These are phyloP conservation scores for Corynascus novoguineensis DNA, from an alignment of 495 filamentous ascomycete species.

Conservation along the genomic window DNA sequence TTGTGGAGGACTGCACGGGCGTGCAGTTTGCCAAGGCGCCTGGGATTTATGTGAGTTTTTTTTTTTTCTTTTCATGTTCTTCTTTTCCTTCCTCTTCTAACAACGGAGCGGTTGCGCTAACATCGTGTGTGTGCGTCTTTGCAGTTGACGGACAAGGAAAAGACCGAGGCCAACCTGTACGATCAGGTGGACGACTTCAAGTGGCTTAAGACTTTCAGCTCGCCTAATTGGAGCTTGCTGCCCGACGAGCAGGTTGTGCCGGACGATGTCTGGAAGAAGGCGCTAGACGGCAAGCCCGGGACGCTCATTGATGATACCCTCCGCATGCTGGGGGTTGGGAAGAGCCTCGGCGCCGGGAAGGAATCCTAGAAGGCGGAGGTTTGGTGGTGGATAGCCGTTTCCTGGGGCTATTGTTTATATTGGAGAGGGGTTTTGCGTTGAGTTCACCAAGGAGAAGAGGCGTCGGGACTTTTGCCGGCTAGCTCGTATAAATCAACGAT, in stretches of 20 bases:
- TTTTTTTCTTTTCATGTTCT: neutral
- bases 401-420: too few relatives aligned
- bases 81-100: neutral
- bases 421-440: too few relatives aligned
- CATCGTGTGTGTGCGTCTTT: neutral
- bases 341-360: neutral
- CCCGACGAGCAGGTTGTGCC: conserved; percentile 53
- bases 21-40: conserved; percentile 77
- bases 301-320: conserved; percentile 64
- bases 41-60: conserved; percentile 54
- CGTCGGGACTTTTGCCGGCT: too few relatives aligned
- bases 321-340: conserved; percentile 47
- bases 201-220: conserved; percentile 81
- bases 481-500: neutral
- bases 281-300: conserved; percentile 58
- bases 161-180: conserved; percentile 59
- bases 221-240: conserved; percentile 81
- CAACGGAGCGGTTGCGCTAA: neutral
- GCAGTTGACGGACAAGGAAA: conserved; percentile 32
- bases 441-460: too few relatives aligned
- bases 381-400: neutral
- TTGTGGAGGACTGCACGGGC: conserved; percentile 81
- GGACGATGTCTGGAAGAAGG: conserved; percentile 63
- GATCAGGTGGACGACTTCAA: conserved; percentile 94
- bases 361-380: neutral